These are phyloP conservation scores for Erodium maritimum DNA, from an alignment of 345 rosid species.

Conservation along the genomic window DNA sequence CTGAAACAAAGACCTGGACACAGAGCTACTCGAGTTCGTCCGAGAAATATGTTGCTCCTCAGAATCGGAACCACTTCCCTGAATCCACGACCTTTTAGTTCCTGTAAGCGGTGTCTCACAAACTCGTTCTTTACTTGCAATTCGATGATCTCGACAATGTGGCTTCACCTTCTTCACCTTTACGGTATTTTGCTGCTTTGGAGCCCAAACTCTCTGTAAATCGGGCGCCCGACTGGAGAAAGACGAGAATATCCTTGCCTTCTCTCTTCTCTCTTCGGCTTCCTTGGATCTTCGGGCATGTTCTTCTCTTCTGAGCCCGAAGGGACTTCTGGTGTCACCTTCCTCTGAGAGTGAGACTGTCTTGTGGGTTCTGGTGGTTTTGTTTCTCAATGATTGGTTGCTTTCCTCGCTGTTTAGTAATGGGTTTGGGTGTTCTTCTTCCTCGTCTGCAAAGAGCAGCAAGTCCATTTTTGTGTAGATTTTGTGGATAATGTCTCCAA, in stretches of 20 bases:
- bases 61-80: constrained; percentile 15
- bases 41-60: constrained; percentile 20
- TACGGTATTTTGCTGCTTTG: constrained; percentile 36
- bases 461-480: constrained; percentile 70
- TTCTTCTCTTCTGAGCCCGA: constrained; percentile 16
- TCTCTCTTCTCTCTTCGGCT: constrained; percentile 66
- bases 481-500: constrained; percentile 47
- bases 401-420: constrained; percentile 65
- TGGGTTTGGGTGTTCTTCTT: constrained; percentile 43
- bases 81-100: constrained; percentile 23
- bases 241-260: constrained; percentile 70
- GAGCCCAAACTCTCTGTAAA: constrained; percentile 87
- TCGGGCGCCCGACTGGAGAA: constrained; percentile 82
- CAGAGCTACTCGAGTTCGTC: constrained; percentile 23
- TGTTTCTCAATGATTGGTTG: constrained; percentile 41
- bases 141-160: constrained; percentile 15
- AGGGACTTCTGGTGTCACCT: constrained; percentile 20
- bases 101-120: constrained; percentile 70
- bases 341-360: constrained; percentile 22
- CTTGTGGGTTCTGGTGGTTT: constrained; percentile 10
- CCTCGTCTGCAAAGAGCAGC: constrained; percentile 45
- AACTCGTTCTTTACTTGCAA: constrained; percentile 44
- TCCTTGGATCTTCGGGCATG: constrained; percentile 35
- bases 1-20: constrained; percentile 70
- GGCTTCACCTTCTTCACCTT: constrained; percentile 29